Base-by-base conservation (phyloP, 78 protist genomes). In the Guillardia theta region DNA sequence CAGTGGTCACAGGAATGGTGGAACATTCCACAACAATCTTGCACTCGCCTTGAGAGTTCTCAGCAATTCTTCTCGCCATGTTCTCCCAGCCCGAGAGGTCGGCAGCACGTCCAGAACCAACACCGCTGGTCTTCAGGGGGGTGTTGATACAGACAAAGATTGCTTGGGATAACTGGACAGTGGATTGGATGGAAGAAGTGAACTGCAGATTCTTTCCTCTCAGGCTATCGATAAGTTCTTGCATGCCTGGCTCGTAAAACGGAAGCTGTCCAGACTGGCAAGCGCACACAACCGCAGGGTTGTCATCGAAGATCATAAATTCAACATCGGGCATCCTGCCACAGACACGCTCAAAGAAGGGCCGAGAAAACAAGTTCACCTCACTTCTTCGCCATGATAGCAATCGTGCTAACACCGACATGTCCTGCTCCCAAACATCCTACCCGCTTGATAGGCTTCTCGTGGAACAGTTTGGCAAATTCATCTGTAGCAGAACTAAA, bases 101-200 rank as follows among this genome's bases (percentile, higher is more conserved):
- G 41, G 94, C 46, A 10, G 92, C 94, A 1, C 30, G 80, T 1
- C 96, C 96, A 2, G 36, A 4, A 6, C 93, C 93, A 39, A 88
- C 1, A n/a, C 96, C 96, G 30, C 22, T 27, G 4, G 64, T 87
- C 50, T 95, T 95, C 22, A 93, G 47, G 45, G 96, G 96, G 22
- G 96, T 95, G 37, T 80, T 80, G 39, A 95, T 93, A 37, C 77
- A 41, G 48, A 95, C 37, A 62, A 88, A 95, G 62, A 95, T 54
- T 3, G 92, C 12, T 30, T 87, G 48, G 30, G 96, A 90, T 27
- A 92, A 46, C 41, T 53, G 53, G 33, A 94, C 33, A 6, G 87
- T 48, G 18, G 9, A 39, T 12, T 70, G 92, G 33, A 93, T 37
- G 36, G 41, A 8, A 15, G 88, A 19, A 12, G 95, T 44, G 44